Base-by-base conservation (phyloP, 1,284 basidiomycete genomes). In the Abortiporus biennis region DNA sequence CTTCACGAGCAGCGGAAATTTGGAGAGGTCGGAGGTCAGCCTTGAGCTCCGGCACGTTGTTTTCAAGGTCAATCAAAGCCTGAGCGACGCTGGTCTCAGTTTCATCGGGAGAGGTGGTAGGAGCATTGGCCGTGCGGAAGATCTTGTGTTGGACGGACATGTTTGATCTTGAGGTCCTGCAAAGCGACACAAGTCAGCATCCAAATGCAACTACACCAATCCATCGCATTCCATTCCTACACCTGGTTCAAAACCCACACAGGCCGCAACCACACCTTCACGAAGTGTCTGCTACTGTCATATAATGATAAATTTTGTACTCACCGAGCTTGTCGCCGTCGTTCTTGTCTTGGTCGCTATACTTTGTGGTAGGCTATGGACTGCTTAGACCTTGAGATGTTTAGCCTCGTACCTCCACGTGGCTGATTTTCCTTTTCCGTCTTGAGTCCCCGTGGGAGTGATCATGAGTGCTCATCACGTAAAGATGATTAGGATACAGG, bases 21-120 rank as follows among this genome's bases (percentile, higher is more conserved):
- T 98, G 93, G 53, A 99, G 82, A 52, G 88, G 83, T 46, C 93
- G 85, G 50, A 99, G 84, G 76, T 99, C 96, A 48, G 78, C 63
- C 85, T 97, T 98, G 72, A 99, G 85, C 70, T 99, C 96, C 50
- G 94, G 89, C 48, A 97, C 94, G 68, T 92, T 94, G 78, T 85
- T 90, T 74, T 99, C 95, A 59, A 99, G 83, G 78, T 99, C 96
- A 57, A 99, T 69, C 57, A 99, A 76, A 45, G 96, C 94, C 76
- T 98, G 95, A 48, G 91, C 95, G 65, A 99, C 89, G 60, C 71
- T 78, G 56, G 77, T 84, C 77, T 99, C 96, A 43, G 83, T 89
- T 72, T 96, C 95, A 67, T 92, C 85, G 51, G 95, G 92, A 52
- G 91, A 61, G 39, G 86, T 87, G 54, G 72, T 77, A 53, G 95